Conservation (phyloP, 352 stramenopile species). For the Globisporangium carolinianum region DNA sequence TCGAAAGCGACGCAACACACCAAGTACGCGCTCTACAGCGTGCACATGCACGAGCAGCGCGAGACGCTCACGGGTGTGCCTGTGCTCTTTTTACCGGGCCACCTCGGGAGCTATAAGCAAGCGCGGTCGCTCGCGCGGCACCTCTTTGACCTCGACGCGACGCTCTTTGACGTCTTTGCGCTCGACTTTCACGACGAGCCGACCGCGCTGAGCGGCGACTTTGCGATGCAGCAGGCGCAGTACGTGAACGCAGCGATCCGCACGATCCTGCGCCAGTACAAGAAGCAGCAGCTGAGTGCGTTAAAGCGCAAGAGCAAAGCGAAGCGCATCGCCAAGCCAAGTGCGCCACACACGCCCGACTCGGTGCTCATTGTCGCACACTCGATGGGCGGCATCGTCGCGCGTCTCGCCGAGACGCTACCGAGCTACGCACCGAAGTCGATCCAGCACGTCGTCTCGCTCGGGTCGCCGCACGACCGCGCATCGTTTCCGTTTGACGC, state of each 20-base stretch:
- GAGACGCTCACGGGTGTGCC: slow-evolving; percentile 51
- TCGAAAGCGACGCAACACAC: slow-evolving; percentile 22
- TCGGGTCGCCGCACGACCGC: slow-evolving; percentile 55
- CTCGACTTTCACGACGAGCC: slow-evolving; percentile 73
- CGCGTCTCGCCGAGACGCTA: slow-evolving; percentile 50
- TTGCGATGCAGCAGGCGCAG: slow-evolving; percentile 58
- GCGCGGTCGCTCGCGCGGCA: slow-evolving; percentile 70
- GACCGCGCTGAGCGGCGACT: slow-evolving; percentile 60
- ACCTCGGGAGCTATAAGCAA: slow-evolving; percentile 84
- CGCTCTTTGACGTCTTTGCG: slow-evolving; percentile 74
- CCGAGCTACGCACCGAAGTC: slow-evolving; percentile 69
- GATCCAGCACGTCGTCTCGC: slow-evolving; percentile 68
- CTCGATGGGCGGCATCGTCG: slow-evolving; percentile 81
- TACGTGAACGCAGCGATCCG: slow-evolving; percentile 74
- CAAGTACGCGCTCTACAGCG: slow-evolving; percentile 61
- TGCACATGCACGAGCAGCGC: slow-evolving; percentile 59
- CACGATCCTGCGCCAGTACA: slow-evolving; percentile 69
- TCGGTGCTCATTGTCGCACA: slow-evolving; percentile 77
- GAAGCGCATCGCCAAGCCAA: slow-evolving; percentile 8
- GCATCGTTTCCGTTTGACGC: slow-evolving; percentile 61
- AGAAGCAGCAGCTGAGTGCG: slow-evolving; percentile 26
- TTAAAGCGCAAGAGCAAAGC: slow-evolving; percentile 13
- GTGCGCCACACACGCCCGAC: slow-evolving; percentile 17
- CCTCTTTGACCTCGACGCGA: slow-evolving; percentile 45
- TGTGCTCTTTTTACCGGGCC: slow-evolving; percentile 76